A percentile compares a stretch with the other conserved stretches of the same genome.
These are phyloP conservation scores for Pseudopediastrum boryanum DNA, from an alignment of 139 green algal species.

Conservation along the genomic window DNA sequence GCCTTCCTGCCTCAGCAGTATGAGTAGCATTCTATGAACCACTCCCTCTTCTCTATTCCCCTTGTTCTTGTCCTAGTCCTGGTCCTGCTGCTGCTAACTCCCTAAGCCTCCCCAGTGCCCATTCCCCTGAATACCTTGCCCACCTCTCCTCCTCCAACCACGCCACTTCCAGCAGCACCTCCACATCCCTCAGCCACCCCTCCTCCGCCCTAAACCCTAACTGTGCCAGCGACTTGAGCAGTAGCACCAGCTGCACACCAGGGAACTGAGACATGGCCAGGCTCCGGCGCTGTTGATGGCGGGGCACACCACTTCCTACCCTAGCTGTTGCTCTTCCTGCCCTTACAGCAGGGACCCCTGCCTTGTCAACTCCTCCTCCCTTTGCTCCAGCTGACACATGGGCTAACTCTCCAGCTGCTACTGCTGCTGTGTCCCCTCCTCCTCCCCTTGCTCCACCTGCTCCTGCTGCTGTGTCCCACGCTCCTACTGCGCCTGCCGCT, in stretches of 20 bases:
- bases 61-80: no score
- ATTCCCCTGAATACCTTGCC: slow-evolving; percentile 6
- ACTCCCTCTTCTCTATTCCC: no score
- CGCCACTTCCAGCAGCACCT: slow-evolving; percentile 30
- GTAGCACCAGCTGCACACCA: background rate
- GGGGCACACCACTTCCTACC: slow-evolving; percentile 30
- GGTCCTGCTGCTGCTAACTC: background rate
- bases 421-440: no score
- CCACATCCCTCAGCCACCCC: slow-evolving; percentile 9
- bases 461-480: no score
- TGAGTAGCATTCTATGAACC: no score
- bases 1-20: no score
- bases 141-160: background rate
- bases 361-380: no score
- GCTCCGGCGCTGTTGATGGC: background rate
- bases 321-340: slow-evolving; percentile 13
- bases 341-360: slow-evolving; percentile 2
- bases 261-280: background rate
- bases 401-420: no score
- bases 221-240: slow-evolving; percentile 5
- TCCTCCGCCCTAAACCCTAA: background rate
- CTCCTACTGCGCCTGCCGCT: background rate
- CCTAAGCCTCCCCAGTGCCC: background rate
- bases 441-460: no score
- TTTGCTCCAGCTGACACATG: background rate